Conservation (phyloP, 345 rosid genomes). For the Acer yangbiense region DNA sequence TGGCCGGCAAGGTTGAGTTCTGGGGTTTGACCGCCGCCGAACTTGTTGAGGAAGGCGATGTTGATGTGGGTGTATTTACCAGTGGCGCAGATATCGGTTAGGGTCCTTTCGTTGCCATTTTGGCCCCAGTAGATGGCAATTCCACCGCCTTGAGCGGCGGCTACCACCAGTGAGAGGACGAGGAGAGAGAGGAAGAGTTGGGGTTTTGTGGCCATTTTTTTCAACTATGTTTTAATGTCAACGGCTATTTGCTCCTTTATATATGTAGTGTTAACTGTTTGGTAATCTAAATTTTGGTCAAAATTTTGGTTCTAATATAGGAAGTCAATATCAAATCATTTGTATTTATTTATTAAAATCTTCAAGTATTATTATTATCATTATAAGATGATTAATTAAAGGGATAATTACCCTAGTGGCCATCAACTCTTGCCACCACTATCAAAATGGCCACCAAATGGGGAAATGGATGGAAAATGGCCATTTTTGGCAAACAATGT, state of each 20-base stretch:
- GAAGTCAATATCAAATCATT: too few relatives aligned
- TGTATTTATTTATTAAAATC: too few relatives aligned
- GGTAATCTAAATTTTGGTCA: too few relatives aligned
- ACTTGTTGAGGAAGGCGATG: slow-evolving; percentile 55
- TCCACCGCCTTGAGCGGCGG: slow-evolving; percentile 26
- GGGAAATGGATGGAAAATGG: too few relatives aligned
- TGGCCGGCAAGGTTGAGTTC: slow-evolving; percentile 61
- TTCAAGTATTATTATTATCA: too few relatives aligned
- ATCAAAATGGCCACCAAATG: too few relatives aligned
- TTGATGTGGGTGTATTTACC: slow-evolving; percentile 47
- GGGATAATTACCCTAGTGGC: too few relatives aligned
- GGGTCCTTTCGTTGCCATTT: slow-evolving; percentile 53
- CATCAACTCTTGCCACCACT: too few relatives aligned
- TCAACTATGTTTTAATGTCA: neutral
- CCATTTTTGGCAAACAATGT: too few relatives aligned
- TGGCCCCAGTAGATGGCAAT: slow-evolving; percentile 60
- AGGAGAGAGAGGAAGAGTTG: slow-evolving; percentile 26
- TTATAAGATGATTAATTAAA: too few relatives aligned
- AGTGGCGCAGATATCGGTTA: slow-evolving; percentile 46
- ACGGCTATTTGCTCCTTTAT: neutral
- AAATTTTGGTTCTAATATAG: too few relatives aligned
- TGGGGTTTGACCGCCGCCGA: slow-evolving; percentile 53
- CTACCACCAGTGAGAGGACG: neutral
- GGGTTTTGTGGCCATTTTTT: slow-evolving; percentile 20
- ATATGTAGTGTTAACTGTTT: neutral